Evolutionary conservation across 2,329 filamentous ascomycete genomes (phyloP), one percentile per base, ranked within the genome.

Genomic region (Tolypocladium paradoxum): DNA sequence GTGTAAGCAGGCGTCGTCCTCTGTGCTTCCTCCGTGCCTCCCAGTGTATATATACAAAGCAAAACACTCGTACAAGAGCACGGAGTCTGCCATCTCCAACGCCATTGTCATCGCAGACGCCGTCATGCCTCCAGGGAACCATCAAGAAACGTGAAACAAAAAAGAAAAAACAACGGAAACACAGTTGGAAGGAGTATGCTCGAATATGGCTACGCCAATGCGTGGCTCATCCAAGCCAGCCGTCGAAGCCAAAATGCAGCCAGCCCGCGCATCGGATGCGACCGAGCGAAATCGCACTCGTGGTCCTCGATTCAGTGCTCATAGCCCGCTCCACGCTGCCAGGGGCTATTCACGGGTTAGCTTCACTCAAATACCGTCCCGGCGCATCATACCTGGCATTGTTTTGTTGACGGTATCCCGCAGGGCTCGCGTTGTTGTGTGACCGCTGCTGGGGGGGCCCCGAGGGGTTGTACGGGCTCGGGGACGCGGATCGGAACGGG

Each of bases 261-360:
- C 22, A 18, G 48, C 16, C 34, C 48, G 22, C 12, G 48, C 34
- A 27, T 20, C 34, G 12, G 16, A n/a, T 37, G 34, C 31, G 24
- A 27, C 20, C n/a, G 11, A 35, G 12, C 47, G n/a, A 24, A 24
- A 22, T 34, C 2, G n/a, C n/a, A 22, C 29, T 35, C 35, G 24
- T 48, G 4, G 2, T 48, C 14, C 34, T 52, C 36, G 2, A 22
- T 24, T 50, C 38, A 57, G 49, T 72, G 67, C 22, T 74, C 72
- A 57, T 74, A 74, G 40, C 72, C 72, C 47, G 72, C 72, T 55
- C 72, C 72, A 55, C 72, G 72, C 58, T 74, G 72, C 72, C 72
- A 74, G 29, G 72, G 72, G 60, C 72, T 74, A 48, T 53, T 29
- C 38, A 8, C 33, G 14, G n/a, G 52, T 61, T 56, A 63, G 63